These are phyloP conservation scores for Pythium pyrilobum DNA, from an alignment of 352 stramenopile genomes.

Conservation along the genomic window DNA sequence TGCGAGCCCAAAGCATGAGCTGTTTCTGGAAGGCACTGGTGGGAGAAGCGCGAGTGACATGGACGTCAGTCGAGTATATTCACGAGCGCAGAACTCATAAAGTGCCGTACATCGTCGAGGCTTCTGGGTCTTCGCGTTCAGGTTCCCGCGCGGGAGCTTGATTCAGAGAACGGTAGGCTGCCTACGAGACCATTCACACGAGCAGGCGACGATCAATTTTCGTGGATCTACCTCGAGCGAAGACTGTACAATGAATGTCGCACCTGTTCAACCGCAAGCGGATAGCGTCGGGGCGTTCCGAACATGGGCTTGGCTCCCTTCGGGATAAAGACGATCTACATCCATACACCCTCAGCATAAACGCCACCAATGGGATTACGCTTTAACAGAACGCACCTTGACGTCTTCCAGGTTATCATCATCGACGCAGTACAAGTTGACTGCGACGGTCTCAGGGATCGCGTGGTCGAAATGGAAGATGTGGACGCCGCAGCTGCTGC, in stretches of 20 bases:
- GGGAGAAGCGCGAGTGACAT: neutral
- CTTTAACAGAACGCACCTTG: constrained; percentile 34
- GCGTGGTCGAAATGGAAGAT: constrained; percentile 83
- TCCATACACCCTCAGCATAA: neutral
- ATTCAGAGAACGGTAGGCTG: constrained; percentile 32
- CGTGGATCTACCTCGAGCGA: no score
- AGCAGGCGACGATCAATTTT: neutral
- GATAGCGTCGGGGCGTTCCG: constrained; percentile 35
- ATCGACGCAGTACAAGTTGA: constrained; percentile 81
- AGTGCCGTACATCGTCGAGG: constrained; percentile 44
- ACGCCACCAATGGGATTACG: neutral
- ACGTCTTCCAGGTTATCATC: constrained; percentile 79
- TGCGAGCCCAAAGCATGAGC: constrained; percentile 67
- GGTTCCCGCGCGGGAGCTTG: constrained; percentile 25
- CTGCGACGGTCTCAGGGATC: constrained; percentile 57
- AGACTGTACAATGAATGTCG: neutral
- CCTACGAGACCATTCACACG: constrained; percentile 9
- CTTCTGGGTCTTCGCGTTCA: constrained; percentile 30
- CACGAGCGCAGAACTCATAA: constrained; percentile 4
- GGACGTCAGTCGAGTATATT: neutral
- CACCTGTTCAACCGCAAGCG: constrained; percentile 35
- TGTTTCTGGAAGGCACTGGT: constrained; percentile 68
- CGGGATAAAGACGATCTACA: constrained; percentile 77
- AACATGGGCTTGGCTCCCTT: constrained; percentile 65
- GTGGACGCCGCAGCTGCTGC: constrained; percentile 74